phyloP scores from a whole-genome alignment of 345 rosid genomes.

The Salix suchowensis region DNA sequence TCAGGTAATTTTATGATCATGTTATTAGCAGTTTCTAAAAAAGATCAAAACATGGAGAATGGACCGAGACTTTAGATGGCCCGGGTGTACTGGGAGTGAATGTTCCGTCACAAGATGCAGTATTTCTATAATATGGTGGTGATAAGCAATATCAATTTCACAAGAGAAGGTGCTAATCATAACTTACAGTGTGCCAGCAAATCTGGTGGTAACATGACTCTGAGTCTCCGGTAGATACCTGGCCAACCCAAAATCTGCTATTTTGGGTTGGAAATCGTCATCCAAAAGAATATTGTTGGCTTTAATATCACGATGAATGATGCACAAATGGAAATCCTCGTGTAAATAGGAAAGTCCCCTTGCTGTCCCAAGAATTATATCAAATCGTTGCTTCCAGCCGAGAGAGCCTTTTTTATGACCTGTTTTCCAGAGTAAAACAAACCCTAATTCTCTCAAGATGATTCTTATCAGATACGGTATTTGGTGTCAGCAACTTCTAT shows the following conservation, averaged over 20 bases:
- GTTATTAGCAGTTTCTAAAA: no score
- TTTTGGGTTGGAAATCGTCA: slow-evolving; percentile 41
- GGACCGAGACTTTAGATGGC: no score
- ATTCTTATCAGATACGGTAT: no score
- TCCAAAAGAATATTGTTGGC: slow-evolving; percentile 43
- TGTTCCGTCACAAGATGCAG: no score
- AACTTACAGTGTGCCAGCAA: slow-evolving; percentile 48
- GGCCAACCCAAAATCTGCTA: slow-evolving; percentile 51
- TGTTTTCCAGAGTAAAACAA: background rate
- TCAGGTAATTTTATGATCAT: no score
- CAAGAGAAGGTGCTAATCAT: background rate
- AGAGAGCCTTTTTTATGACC: slow-evolving; percentile 33
- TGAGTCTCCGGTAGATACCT: slow-evolving; percentile 41
- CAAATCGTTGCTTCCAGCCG: slow-evolving; percentile 40
- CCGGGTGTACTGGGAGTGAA: no score
- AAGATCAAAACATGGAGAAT: no score
- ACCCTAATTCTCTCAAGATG: no score
- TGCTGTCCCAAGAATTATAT: slow-evolving; percentile 45
- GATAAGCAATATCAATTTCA: no score
- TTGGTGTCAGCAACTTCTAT: no score
- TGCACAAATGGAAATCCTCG: slow-evolving; percentile 44
- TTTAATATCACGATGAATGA: slow-evolving; percentile 52
- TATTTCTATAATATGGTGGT: no score
- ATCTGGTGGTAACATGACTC: slow-evolving; percentile 45
- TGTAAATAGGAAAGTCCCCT: slow-evolving; percentile 49